Percentiles rank a stretch among this genome's conserved stretches.
Conservation (phyloP, 495 filamentous ascomycete genomes). For the Penicillium samsonianum region DNA sequence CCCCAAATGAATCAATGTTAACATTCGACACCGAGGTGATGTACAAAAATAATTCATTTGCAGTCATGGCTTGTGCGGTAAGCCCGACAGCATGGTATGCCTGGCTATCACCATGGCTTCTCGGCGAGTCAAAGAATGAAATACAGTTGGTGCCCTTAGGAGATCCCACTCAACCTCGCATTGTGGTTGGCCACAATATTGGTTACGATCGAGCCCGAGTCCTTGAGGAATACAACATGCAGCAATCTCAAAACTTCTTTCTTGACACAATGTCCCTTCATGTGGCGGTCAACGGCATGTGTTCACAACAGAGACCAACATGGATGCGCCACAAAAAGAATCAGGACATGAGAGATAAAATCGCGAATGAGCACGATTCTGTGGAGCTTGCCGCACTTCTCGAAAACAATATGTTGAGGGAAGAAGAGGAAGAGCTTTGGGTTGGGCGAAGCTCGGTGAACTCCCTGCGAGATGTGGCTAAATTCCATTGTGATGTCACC, state of each 20-base stretch:
- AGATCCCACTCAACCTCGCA: conserved; percentile 63
- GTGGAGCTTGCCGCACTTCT: conserved; percentile 71
- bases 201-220: conserved; percentile 92
- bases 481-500: conserved; percentile 89
- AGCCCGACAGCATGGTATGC: conserved; percentile 91
- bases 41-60: conserved; percentile 87
- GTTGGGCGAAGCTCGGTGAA: conserved; percentile 92
- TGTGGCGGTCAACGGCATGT: conserved; percentile 98
- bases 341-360: conserved; percentile 78
- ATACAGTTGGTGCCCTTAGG: conserved; percentile 86
- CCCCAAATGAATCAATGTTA: conserved; percentile 76
- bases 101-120: conserved; percentile 94
- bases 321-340: conserved; percentile 97
- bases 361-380: conserved; percentile 68
- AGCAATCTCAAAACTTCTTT: conserved; percentile 81
- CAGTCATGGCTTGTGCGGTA: conserved; percentile 93
- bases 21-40: conserved; percentile 97
- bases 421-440: conserved; percentile 94
- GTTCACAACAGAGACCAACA: conserved; percentile 89
- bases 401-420: conserved; percentile 61
- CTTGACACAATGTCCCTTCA: conserved; percentile 98
- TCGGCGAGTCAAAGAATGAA: conserved; percentile 76
- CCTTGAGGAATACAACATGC: conserved; percentile 82
- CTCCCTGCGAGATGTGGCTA: conserved; percentile 91
- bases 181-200: conserved; percentile 93